Percentiles rank a stretch among this genome's conserved stretches.
Evolutionary conservation across 169 alveolate species (phyloP).

Genomic region (Plasmodium chabaudi): DNA sequence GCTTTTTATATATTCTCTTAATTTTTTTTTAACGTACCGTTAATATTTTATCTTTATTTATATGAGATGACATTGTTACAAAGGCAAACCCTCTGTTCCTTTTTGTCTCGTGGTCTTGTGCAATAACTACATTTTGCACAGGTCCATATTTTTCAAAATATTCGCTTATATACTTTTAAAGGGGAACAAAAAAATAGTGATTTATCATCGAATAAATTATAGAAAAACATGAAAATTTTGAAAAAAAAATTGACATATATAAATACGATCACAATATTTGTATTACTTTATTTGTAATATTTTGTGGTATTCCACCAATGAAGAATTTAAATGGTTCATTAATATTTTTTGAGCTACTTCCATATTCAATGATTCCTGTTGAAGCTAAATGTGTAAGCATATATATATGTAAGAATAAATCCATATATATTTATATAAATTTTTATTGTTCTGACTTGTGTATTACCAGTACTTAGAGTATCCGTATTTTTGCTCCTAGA

Average conservation of each 20-base stretch:
- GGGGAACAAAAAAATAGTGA: constrained; percentile 4
- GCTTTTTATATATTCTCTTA: constrained; percentile 4
- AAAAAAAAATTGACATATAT: background rate
- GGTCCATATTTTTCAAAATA: constrained; percentile 73
- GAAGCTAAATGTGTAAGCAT: constrained; percentile 29
- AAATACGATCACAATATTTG: background rate
- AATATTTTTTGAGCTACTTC: constrained; percentile 15
- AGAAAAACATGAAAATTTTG: background rate
- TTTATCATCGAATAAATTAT: background rate
- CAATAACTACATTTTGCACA: constrained; percentile 61
- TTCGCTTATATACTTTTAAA: constrained; percentile 28
- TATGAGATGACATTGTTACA: constrained; percentile 72
- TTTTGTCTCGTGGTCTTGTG: constrained; percentile 72
- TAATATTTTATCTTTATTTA: constrained; percentile 55
- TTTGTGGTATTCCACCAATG: constrained; percentile 73
- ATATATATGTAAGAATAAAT: background rate
- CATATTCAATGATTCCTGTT: constrained; percentile 64
- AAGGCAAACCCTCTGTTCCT: constrained; percentile 74
- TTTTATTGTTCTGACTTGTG: background rate
- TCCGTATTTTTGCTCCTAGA: constrained; percentile 32
- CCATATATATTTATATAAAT: background rate
- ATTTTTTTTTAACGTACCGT: constrained; percentile 9
- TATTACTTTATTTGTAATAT: constrained; percentile 54
- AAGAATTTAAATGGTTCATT: constrained; percentile 71
- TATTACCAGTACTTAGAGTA: constrained; percentile 58